Conservation (phyloP, 164 flowering plant species). For the Vitis amurensis region DNA sequence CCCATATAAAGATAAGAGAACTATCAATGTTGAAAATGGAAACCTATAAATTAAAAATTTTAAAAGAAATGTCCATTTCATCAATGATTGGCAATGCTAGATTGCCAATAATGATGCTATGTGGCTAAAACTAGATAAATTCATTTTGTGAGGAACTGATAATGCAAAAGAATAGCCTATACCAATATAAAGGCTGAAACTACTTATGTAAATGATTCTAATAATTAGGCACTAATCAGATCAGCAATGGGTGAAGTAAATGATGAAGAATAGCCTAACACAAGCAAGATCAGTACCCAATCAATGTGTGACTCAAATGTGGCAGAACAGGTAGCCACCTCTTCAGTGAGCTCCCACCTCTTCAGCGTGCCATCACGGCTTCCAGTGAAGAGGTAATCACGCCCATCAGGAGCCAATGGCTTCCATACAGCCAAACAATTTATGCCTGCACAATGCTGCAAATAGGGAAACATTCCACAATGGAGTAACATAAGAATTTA, state of each 20-base stretch:
- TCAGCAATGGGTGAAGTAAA: neutral
- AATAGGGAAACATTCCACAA: slow-evolving; percentile 10
- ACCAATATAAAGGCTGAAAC: too few relatives aligned
- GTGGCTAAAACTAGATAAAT: too few relatives aligned
- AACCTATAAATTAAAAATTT: too few relatives aligned
- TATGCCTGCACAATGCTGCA: slow-evolving; percentile 95
- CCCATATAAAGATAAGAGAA: neutral
- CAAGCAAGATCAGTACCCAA: slow-evolving; percentile 57
- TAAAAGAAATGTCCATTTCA: too few relatives aligned
- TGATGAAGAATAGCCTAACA: too few relatives aligned
- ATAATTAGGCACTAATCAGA: neutral
- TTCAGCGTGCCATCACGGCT: slow-evolving; percentile 96
- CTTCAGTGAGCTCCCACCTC: slow-evolving; percentile 80
- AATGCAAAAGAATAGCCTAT: too few relatives aligned
- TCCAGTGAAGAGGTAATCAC: slow-evolving; percentile 78
- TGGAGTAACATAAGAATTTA: slow-evolving; percentile 1
- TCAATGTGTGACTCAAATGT: slow-evolving; percentile 99
- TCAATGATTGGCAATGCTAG: too few relatives aligned
- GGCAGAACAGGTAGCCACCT: slow-evolving; percentile 78
- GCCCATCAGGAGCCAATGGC: slow-evolving; percentile 43
- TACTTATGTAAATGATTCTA: too few relatives aligned
- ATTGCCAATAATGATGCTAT: too few relatives aligned
- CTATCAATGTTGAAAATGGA: too few relatives aligned
- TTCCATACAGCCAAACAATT: slow-evolving; percentile 76
- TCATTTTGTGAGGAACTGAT: too few relatives aligned